A percentile compares a stretch with the other conserved stretches of the same genome.
These are phyloP conservation scores for Pythium aquatile DNA, from an alignment of 352 stramenopile species.

Conservation along the genomic window DNA sequence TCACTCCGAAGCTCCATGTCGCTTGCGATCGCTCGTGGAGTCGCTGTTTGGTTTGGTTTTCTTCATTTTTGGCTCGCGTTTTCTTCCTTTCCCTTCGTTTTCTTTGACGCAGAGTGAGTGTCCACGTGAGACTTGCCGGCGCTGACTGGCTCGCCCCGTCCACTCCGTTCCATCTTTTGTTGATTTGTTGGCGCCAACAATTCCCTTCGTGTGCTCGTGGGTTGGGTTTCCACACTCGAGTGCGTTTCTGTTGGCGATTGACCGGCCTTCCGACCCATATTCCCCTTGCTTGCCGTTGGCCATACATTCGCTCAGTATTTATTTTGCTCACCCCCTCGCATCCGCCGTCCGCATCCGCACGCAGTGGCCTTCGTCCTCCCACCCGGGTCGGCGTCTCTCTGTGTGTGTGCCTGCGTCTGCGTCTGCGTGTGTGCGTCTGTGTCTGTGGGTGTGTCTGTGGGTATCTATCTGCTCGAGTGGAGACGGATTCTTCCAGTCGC, in stretches of 20 bases:
- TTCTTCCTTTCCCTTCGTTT: constrained; percentile 8
- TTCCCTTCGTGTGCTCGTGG: background rate
- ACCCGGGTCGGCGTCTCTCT: constrained; percentile 8
- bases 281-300: constrained; percentile 24
- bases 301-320: constrained; percentile 39
- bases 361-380: background rate
- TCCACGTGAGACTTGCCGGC: constrained; percentile 2
- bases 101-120: background rate
- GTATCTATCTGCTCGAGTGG: background rate
- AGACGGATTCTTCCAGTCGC: background rate
- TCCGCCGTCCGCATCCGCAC: constrained; percentile 7
- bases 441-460: background rate
- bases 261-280: background rate
- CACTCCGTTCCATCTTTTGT: background rate
- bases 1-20: constrained; percentile 16
- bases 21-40: background rate
- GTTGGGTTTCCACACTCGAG: constrained; percentile 7
- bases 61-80: constrained; percentile 1
- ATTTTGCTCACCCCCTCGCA: constrained; percentile 34
- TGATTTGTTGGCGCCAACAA: constrained; percentile 11
- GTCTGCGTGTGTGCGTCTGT: background rate
- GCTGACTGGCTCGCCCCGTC: background rate
- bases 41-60: background rate
- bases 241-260: constrained; percentile 2
- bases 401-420: constrained; percentile 2